Evolutionary conservation across 2,329 filamentous ascomycete genomes (phyloP), one percentile per base, ranked within the genome.

Genomic region (Podosphaera fusca): DNA sequence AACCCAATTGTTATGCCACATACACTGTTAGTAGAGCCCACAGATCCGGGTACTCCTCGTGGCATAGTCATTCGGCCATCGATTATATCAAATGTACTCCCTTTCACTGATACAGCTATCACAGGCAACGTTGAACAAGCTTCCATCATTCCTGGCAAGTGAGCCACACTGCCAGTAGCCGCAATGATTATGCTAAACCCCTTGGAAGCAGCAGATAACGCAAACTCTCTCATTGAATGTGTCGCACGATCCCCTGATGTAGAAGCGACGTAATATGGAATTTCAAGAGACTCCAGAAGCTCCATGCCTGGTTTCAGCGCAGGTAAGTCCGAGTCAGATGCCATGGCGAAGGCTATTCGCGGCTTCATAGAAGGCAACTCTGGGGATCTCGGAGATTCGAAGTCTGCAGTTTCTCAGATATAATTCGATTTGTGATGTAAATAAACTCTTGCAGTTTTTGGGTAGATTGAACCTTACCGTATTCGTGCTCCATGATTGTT

Each of bases 181-280:
- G 74, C 73, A 33, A 74, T 75, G 6, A 67, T 67, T 12, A 21
- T 65, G 58, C 64, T 64, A 33, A 65, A 63, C 2, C 65, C 65
- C n/a, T 59, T 60, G 0, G 60, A 60, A 2, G 57, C 64, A 2
- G 65, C 65, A 4, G 58, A 56, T 3, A 56, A 52, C 5, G 82
- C 82, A 53, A 86, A 78, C 58, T 80, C 70, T 53, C 76, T 77
- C 83, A 89, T 88, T 62, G 75, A 77, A 49, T 76, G 71, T 2
- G 84, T 83, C 1, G 84, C 89, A 38, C 85, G 76, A 69, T 89
- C 85, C 0, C 87, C 87, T 1, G 85, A 89, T 0, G 85, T 89
- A 65, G 92, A 89, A 64, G 79, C 80, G 14, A 80, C 75, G 5
- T 82, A 78, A 70, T 80, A 85, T 0, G 84, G 81, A 9, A 92